phyloP scores from a whole-genome alignment of 495 filamentous ascomycete species.

The Penicillium ucsense region DNA sequence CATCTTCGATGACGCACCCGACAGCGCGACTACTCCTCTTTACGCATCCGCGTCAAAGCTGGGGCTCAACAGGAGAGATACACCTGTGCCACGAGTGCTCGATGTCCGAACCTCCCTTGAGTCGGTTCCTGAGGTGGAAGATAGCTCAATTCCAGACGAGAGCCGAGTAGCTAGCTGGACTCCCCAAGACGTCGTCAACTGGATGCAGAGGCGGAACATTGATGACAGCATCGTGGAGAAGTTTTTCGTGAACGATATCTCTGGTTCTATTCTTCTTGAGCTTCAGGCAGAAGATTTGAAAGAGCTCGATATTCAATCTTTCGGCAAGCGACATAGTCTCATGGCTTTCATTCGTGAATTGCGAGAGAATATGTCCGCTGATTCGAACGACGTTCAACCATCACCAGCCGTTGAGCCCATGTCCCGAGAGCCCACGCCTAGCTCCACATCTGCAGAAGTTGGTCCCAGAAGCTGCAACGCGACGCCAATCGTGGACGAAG shows the following conservation, averaged over 20 bases:
- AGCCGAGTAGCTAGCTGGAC: conserved; percentile 1
- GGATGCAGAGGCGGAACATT: conserved; percentile 66
- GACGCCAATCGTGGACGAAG: too few relatives aligned
- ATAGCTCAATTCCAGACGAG: not conserved
- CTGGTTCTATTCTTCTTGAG: conserved; percentile 69
- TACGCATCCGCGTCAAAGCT: conserved; percentile 29
- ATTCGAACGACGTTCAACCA: too few relatives aligned
- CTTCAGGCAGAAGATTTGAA: conserved; percentile 87
- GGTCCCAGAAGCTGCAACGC: too few relatives aligned
- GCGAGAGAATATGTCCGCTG: conserved; percentile 53
- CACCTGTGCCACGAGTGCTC: conserved; percentile 5
- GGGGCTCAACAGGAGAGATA: conserved; percentile 5
- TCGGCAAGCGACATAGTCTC: conserved; percentile 79
- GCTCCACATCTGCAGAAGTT: not conserved
- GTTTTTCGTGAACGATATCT: conserved; percentile 86
- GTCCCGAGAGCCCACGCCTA: too few relatives aligned
- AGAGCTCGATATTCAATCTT: conserved; percentile 83
- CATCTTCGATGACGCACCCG: not conserved
- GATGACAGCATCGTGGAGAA: conserved; percentile 64
- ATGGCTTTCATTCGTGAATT: conserved; percentile 77
- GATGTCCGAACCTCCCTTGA: too few relatives aligned
- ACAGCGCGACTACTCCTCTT: not conserved
- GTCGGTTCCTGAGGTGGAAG: not conserved
- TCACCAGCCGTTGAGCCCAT: too few relatives aligned
- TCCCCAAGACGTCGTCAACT: conserved; percentile 56